Conservation (phyloP, 1,284 basidiomycete species). For the Sporisorium scitamineum region DNA sequence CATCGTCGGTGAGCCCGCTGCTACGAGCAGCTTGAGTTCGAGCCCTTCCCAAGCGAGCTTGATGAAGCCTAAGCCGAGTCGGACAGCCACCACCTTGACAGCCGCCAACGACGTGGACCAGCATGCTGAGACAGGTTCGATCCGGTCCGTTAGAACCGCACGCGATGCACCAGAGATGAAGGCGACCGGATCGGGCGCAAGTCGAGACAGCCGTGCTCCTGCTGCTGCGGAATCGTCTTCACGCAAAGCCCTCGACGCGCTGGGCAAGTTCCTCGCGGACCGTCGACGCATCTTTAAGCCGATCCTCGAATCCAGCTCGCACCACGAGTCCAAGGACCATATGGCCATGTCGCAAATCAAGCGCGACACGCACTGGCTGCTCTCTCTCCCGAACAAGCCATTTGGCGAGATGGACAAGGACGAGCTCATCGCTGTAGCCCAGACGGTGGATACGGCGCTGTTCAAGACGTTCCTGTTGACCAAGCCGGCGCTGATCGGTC, state of each 20-base stretch:
- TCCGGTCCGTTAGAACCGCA: conserved; percentile 37
- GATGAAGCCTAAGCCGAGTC: conserved; percentile 30
- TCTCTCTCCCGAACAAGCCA: conserved; percentile 50
- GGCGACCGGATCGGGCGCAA: conserved; percentile 24
- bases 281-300: conserved; percentile 66
- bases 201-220: conserved; percentile 25
- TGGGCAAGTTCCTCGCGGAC: conserved; percentile 67
- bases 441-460: conserved; percentile 93
- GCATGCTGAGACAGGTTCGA: conserved; percentile 33
- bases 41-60: conserved; percentile 30
- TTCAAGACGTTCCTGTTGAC: conserved; percentile 92
- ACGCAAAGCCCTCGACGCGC: conserved; percentile 58
- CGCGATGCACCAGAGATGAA: conserved; percentile 46
- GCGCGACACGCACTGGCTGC: conserved; percentile 54
- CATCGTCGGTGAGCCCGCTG: conserved; percentile 35
- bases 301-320: conserved; percentile 47
- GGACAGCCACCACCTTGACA: conserved; percentile 11
- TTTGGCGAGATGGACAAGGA: conserved; percentile 54
- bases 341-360: conserved; percentile 56
- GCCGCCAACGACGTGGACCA: conserved; percentile 23
- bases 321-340: conserved; percentile 46
- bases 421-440: conserved; percentile 75
- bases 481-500: conserved; percentile 84
- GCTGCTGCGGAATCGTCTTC: conserved; percentile 16
- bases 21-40: conserved; percentile 30